A percentile compares a stretch with the other conserved stretches of the same genome.
phyloP scores from a whole-genome alignment of 345 rosid genomes.

The Reutealis trisperma region DNA sequence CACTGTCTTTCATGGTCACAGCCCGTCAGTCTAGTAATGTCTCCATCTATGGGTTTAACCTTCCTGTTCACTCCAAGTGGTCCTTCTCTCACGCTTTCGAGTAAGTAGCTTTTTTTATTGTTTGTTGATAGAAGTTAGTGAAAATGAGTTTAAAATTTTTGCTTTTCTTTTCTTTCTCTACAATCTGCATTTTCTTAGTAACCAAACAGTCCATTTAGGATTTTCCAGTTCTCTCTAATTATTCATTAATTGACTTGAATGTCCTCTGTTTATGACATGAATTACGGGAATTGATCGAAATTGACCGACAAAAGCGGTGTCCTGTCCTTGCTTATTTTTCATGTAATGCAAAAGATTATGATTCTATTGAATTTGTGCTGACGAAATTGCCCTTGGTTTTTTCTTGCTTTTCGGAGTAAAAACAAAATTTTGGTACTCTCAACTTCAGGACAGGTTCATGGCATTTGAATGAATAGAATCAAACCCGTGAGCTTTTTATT shows the following conservation, averaged over 20 bases:
- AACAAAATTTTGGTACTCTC: slow-evolving; percentile 1
- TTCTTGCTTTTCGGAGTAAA: slow-evolving; percentile 2
- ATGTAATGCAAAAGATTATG: background rate
- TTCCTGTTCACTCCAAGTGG: slow-evolving; percentile 72
- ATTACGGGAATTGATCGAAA: background rate
- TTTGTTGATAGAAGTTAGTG: slow-evolving; percentile 16
- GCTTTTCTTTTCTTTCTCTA: background rate
- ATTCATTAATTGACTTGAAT: background rate
- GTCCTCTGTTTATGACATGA: background rate
- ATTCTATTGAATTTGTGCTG: background rate
- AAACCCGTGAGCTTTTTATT: slow-evolving; percentile 39
- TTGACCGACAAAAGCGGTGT: slow-evolving; percentile 2
- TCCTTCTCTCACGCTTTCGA: slow-evolving; percentile 69
- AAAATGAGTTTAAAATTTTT: background rate
- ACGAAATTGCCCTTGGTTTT: slow-evolving; percentile 18
- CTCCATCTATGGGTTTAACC: slow-evolving; percentile 61
- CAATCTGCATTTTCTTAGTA: slow-evolving; percentile 9
- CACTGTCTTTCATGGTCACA: slow-evolving; percentile 67
- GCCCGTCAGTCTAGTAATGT: slow-evolving; percentile 60
- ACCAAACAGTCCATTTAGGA: slow-evolving; percentile 18
- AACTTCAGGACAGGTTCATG: slow-evolving; percentile 15
- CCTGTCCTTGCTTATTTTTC: slow-evolving; percentile 8
- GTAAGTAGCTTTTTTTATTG: slow-evolving; percentile 41
- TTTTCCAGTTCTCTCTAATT: background rate
- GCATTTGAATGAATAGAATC: slow-evolving; percentile 40